Evolutionary conservation across 805 yeast species (phyloP).

Genomic region (Cyberlindnera galapagoensis): DNA sequence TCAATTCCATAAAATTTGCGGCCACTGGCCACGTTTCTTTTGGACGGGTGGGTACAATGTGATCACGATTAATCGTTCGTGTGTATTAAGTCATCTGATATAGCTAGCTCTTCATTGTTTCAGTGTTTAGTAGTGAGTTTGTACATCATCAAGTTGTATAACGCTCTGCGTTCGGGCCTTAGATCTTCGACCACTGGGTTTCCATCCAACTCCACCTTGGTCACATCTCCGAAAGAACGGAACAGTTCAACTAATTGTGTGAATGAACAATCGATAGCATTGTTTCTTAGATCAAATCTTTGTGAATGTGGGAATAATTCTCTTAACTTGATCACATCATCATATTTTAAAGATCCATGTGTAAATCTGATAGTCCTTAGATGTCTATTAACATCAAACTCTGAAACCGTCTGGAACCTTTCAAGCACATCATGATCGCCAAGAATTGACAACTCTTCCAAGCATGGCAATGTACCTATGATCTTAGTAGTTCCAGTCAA

Average conservation of each 20-base stretch:
- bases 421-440: slow-evolving; percentile 5
- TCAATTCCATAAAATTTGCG: too few species aligned
- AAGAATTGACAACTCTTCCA: slow-evolving; percentile 4
- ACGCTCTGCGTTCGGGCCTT: slow-evolving; percentile 1
- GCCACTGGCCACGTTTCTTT: too few species aligned
- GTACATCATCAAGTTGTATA: slow-evolving; percentile 11
- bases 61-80: background rate
- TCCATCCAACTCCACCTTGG: slow-evolving; percentile 4
- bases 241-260: slow-evolving; percentile 7
- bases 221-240: slow-evolving; percentile 3
- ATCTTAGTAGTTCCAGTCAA: slow-evolving; percentile 3
- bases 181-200: slow-evolving; percentile 8
- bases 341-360: background rate
- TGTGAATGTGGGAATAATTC: slow-evolving; percentile 5
- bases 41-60: too few species aligned
- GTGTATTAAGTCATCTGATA: background rate
- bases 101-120: background rate
- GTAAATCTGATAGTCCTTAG: background rate
- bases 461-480: slow-evolving; percentile 3
- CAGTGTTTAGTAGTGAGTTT: slow-evolving; percentile 7
- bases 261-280: slow-evolving; percentile 7
- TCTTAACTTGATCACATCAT: slow-evolving; percentile 2
- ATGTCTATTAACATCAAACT: slow-evolving; percentile 4
- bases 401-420: background rate
- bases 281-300: slow-evolving; percentile 8